Evolutionary conservation across 2,329 filamentous ascomycete genomes (phyloP), one percentile per base, ranked within the genome.

Genomic region (Paecilomyces sp.): DNA sequence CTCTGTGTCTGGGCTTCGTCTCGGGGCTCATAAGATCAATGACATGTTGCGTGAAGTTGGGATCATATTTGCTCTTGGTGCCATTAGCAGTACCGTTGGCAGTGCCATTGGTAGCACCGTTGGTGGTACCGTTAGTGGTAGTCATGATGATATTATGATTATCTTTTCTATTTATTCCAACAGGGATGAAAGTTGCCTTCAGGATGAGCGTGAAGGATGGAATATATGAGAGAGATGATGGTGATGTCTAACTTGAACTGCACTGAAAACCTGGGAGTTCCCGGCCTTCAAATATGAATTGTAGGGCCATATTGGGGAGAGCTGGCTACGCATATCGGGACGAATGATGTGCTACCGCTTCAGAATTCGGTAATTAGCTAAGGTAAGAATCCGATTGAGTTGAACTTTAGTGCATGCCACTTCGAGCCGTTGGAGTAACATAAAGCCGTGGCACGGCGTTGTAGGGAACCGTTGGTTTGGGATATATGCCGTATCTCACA

Each of bases 31-130:
- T 91, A 67, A 86, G 82, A 64, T 89, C 83, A 71, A 92, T 81
- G 75, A 91, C 88, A 73, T 86, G 82, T 66, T 86, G 76, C 58
- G 89, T 92, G 79, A 92, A 92, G 77, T 83, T 84, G 67, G 89
- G 89, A 74, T 93, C 89, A 78, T 90, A 91, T 66, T 77, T 75
- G 68, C 55, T 55, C 18, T 15, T 53, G 51, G 18, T 53, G 51
- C 18, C n/a, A 5, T 47, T 41, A 5, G n/a, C 12, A n/a, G 13
- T n/a, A 41, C 36, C n/a, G 33, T 15, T 36, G 33, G 25, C 25
- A 28, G 25, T 28, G 25, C 25, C 25, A 28, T 15, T 41, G 36
- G 12, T 41, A 15, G 36, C 6, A 41, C 36, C 36, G 36, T 41
- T 41, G 36, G 36, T 33, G 31, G 31, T 18, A 8, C 41, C 41